phyloP scores from a whole-genome alignment of 768 basidiomycete species.

The Phanerodontia chrysosporium region DNA sequence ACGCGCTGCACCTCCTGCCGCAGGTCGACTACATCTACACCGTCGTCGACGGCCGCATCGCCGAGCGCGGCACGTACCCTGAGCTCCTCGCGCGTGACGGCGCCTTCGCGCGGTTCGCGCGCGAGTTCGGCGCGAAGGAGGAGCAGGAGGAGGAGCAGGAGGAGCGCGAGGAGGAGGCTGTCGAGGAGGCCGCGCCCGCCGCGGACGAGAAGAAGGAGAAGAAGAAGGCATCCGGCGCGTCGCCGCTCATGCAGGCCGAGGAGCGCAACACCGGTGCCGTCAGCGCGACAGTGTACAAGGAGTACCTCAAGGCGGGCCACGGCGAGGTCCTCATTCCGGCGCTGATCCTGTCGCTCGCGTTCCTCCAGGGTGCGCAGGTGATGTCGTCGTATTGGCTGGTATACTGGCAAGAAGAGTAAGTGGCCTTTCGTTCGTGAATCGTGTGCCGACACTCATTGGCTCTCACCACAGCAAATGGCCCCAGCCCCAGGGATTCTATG shows the following conservation, averaged over 20 bases:
- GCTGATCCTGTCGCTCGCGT: conserved; percentile 51
- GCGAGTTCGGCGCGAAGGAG: conserved; percentile 73
- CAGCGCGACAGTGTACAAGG: conserved; percentile 45
- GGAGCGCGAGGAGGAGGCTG: conserved; percentile 34
- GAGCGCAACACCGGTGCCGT: conserved; percentile 79
- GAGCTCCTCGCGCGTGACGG: conserved; percentile 59
- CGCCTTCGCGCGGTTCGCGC: conserved; percentile 69
- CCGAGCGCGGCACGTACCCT: conserved; percentile 74
- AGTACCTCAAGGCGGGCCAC: conserved; percentile 68
- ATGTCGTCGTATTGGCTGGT: conserved; percentile 81
- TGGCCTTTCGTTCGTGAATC: conserved; percentile 2
- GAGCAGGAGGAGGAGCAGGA: conserved; percentile 46
- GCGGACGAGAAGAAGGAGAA: conserved; percentile 32
- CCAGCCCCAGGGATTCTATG: conserved; percentile 65
- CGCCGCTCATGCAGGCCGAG: conserved; percentile 75
- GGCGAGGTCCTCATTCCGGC: conserved; percentile 63
- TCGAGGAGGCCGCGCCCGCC: conserved; percentile 18
- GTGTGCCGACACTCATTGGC: conserved; percentile 7
- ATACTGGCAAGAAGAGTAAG: conserved; percentile 75
- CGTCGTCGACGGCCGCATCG: conserved; percentile 70
- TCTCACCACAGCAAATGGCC: conserved; percentile 45
- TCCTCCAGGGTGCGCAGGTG: conserved; percentile 68
- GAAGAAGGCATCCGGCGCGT: conserved; percentile 36
- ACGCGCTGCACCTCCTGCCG: conserved; percentile 86
- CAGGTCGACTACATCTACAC: conserved; percentile 84